Conservation (phyloP, 345 rosid genomes). For the Physaria fendleri region DNA sequence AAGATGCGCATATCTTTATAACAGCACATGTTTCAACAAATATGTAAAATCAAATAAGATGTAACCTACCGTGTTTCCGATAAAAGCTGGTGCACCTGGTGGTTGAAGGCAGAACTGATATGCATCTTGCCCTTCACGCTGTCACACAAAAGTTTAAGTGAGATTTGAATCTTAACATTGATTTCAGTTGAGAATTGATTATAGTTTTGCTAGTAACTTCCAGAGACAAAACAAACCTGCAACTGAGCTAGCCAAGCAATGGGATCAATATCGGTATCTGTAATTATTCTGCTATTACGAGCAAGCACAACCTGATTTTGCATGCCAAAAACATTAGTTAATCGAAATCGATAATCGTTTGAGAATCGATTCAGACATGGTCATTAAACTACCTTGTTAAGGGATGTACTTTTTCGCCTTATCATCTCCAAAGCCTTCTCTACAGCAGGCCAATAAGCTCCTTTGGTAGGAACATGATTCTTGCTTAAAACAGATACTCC, state of each 20-base stretch:
- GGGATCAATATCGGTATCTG: constrained; percentile 67
- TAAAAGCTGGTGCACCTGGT: constrained; percentile 77
- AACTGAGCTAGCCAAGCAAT: constrained; percentile 71
- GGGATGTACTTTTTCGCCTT: constrained; percentile 43
- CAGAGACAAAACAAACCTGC: constrained; percentile 42
- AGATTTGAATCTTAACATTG: too few species aligned
- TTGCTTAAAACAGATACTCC: constrained; percentile 55
- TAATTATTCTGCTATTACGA: constrained; percentile 65
- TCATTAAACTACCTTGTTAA: constrained; percentile 45
- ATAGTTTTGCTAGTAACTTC: constrained; percentile 7
- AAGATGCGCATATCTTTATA: neutral
- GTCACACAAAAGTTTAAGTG: constrained; percentile 11
- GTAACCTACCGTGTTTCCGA: constrained; percentile 82
- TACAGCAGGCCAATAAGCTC: constrained; percentile 59
- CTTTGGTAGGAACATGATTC: constrained; percentile 54
- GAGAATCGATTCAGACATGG: neutral
- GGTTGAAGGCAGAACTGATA: constrained; percentile 95
- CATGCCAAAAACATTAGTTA: constrained; percentile 1
- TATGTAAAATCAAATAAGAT: neutral
- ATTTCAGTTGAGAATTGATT: neutral
- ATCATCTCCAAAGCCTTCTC: constrained; percentile 69
- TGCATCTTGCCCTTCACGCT: constrained; percentile 76
- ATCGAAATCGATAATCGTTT: neutral
- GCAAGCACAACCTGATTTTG: constrained; percentile 75
- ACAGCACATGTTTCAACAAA: neutral